Conservation (phyloP, 2,329 filamentous ascomycete genomes). For the Ophiocordyceps camponoti-leonardi region DNA sequence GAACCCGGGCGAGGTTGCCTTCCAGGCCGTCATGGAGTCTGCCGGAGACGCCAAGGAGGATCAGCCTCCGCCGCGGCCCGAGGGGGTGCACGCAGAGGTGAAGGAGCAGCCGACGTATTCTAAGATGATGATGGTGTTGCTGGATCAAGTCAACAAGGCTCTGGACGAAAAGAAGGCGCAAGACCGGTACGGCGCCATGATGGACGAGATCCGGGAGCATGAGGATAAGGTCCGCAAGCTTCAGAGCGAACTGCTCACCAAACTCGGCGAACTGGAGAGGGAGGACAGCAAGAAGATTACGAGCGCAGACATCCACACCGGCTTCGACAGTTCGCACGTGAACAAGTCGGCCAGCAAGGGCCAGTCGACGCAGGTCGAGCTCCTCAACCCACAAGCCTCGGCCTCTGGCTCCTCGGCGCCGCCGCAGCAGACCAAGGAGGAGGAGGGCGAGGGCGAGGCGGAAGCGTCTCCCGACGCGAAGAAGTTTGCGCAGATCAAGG, state of each 20-base stretch:
- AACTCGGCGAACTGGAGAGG: slow-evolving; percentile 67
- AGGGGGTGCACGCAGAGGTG: slow-evolving; percentile 60
- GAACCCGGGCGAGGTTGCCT: slow-evolving; percentile 66
- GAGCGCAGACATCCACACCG: slow-evolving; percentile 73
- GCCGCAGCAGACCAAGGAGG: too few relatives aligned
- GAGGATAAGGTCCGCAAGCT: slow-evolving; percentile 60
- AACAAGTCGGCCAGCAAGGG: slow-evolving; percentile 41
- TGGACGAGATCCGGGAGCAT: slow-evolving; percentile 62
- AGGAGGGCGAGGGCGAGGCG: slow-evolving; percentile 51
- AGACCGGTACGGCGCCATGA: slow-evolving; percentile 56
- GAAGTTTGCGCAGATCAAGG: slow-evolving; percentile 63
- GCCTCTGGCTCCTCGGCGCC: slow-evolving; percentile 3
- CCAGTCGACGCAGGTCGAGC: slow-evolving; percentile 41
- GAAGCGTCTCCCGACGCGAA: slow-evolving; percentile 64
- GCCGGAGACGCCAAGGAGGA: slow-evolving; percentile 57
- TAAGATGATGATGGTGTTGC: slow-evolving; percentile 93
- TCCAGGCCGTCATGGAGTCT: slow-evolving; percentile 75
- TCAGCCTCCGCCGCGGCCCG: slow-evolving; percentile 55
- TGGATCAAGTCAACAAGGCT: slow-evolving; percentile 80
- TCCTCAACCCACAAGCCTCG: slow-evolving; percentile 51
- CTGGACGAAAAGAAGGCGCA: slow-evolving; percentile 59
- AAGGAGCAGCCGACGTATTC: slow-evolving; percentile 70
- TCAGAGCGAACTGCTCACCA: slow-evolving; percentile 56
- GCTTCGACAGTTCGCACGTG: slow-evolving; percentile 78
- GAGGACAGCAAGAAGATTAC: slow-evolving; percentile 85